A percentile compares a stretch with the other conserved stretches of the same genome.
These are phyloP conservation scores for Diophrys appendiculata DNA, from an alignment of 73 alveolate species.

Conservation along the genomic window DNA sequence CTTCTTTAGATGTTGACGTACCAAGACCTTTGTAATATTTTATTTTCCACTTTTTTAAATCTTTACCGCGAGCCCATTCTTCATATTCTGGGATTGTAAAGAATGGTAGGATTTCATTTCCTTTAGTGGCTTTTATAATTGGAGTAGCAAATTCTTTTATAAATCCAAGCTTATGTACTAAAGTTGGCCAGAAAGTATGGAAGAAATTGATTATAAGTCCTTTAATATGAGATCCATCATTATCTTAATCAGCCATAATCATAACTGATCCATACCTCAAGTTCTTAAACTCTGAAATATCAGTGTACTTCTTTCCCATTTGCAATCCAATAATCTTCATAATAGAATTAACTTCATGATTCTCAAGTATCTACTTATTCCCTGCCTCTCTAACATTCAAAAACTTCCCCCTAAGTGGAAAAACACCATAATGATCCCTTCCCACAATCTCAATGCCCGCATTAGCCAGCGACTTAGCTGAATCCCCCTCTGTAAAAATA, in stretches of 20 bases:
- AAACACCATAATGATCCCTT: slow-evolving; percentile 98
- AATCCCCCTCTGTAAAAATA: slow-evolving; percentile 99
- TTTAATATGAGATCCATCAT: slow-evolving; percentile 99
- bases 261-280: slow-evolving; percentile 90
- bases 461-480: slow-evolving; percentile 99
- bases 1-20: slow-evolving; percentile 98
- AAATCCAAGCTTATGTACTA: slow-evolving; percentile 93
- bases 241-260: slow-evolving; percentile 99
- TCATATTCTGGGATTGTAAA: slow-evolving; percentile 97
- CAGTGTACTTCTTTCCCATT: slow-evolving; percentile 89
- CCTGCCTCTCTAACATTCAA: slow-evolving; percentile 98
- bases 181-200: slow-evolving; percentile 99
- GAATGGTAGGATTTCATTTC: slow-evolving; percentile 80
- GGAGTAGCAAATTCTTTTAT: slow-evolving; percentile 98
- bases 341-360: slow-evolving; percentile 96
- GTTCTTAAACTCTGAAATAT: slow-evolving; percentile 46
- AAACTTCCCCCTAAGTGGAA: slow-evolving; percentile 99
- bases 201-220: slow-evolving; percentile 98
- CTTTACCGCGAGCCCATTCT: slow-evolving; percentile 86
- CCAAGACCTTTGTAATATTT: slow-evolving; percentile 99
- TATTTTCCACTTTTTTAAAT: slow-evolving; percentile 88
- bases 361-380: slow-evolving; percentile 86
- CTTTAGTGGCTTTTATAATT: slow-evolving; percentile 92
- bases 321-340: slow-evolving; percentile 97
- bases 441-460: slow-evolving; percentile 98